Percentiles rank a stretch among this genome's conserved stretches.
These are phyloP conservation scores for Hamamelis virginiana DNA, from an alignment of 164 flowering plant species.

Conservation along the genomic window DNA sequence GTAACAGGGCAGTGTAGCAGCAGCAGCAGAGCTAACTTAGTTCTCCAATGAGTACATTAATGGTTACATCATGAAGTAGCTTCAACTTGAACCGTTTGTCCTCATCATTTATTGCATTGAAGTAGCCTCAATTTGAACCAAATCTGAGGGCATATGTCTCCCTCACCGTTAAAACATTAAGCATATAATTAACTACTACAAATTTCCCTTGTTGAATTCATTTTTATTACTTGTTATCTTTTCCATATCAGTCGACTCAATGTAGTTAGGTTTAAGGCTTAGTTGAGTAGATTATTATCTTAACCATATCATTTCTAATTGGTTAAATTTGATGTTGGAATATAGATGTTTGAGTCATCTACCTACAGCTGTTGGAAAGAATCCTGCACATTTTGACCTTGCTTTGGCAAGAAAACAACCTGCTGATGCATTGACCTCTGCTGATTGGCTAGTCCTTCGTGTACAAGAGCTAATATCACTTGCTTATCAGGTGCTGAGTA, in stretches of 20 bases:
- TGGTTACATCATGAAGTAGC: too few relatives aligned
- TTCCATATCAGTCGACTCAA: too few relatives aligned
- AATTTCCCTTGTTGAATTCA: neutral
- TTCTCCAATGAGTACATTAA: too few relatives aligned
- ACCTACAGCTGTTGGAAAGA: constrained; percentile 80
- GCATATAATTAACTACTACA: neutral
- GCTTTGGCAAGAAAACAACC: constrained; percentile 59
- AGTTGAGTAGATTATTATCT: too few relatives aligned
- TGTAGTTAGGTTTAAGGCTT: too few relatives aligned
- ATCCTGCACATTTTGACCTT: constrained; percentile 88
- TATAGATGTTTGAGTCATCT: constrained; percentile 83
- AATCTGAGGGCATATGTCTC: neutral
- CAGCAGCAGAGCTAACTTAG: too few relatives aligned
- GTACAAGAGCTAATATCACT: constrained; percentile 84
- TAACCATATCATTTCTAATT: neutral
- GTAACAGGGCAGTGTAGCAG: too few relatives aligned
- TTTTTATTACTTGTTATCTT: neutral
- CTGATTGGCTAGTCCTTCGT: constrained; percentile 89
- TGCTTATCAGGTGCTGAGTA: constrained; percentile 83
- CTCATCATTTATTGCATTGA: neutral
- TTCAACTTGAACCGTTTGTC: too few relatives aligned
- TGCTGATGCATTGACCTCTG: constrained; percentile 25
- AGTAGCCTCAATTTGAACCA: neutral
- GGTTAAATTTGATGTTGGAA: neutral
- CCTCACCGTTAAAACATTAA: neutral